Evolutionary conservation across 2,329 filamentous ascomycete species (phyloP), one percentile per base, ranked within the genome.

Genomic region (Penicillium aurantiogriseum): DNA sequence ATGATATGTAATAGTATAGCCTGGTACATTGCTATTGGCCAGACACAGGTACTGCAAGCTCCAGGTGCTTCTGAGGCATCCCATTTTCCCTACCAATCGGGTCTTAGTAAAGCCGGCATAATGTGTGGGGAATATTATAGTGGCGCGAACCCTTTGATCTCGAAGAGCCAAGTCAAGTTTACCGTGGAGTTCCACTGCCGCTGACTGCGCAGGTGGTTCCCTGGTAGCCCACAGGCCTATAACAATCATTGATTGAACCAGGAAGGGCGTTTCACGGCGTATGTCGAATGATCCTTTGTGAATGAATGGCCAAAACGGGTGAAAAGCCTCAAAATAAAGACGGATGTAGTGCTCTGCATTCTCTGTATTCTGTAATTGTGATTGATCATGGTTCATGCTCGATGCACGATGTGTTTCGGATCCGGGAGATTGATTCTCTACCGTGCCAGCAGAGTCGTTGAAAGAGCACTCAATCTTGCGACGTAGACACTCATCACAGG

Each of bases 21-120:
- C 59, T 74, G 71, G 23, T 71, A 73, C 8, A 63, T 70, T 3
- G 71, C 54, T 9, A 73, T 63, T n/a, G 71, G 71, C 66, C 69
- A 72, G 21, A 45, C 42, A n/a, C 56, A 66, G 21, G 25, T 29
- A 40, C 48, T 57, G 17, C 29, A 49, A 6, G 39, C 55, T 10
- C 21, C 52, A 2, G 60, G 44, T 44, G 33, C 21, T 23, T 46
- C 46, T 2, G 65, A 60, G 7, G 54, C 60, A 57, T 69, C 66
- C 68, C 67, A 70, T 56, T 62, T 61, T 0, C 63, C 62, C 67
- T 69, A 46, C 21, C 15, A 2, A 13, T 39, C 23, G 13, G 2
- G 17, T 0, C 17, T 64, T 13, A 61, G 49, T 40, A 44, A 40
- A 38, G 2, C 9, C 2, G n/a, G 27, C 21, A 25, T n/a, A n/a